Base-by-base conservation (phyloP, 345 rosid genomes). In the Acer saccharum region DNA sequence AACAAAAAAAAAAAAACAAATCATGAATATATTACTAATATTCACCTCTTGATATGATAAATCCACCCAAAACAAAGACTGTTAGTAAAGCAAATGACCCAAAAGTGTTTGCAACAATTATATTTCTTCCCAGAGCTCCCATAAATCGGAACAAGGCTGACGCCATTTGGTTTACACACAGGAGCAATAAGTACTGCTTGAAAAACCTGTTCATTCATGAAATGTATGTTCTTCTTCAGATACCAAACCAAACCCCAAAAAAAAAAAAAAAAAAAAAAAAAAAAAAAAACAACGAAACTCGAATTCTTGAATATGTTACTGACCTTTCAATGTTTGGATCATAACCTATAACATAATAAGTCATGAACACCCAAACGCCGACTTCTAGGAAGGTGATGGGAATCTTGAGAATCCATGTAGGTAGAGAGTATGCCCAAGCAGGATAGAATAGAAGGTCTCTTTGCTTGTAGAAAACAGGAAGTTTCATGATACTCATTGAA, bases 381-480 rank as follows among this genome's bases (percentile, higher is more conserved):
- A 90, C 89, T 73, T 92, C 97, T 0, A 90, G 46, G 21, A 89
- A 58, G 16, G 94, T 71, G 75, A 90, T 74, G 7, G 98, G 98
- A 74, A 93, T 89, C 83, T 92, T 95, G n/a, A 93, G 88, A 71
- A 95, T 83, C 90, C 94, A 91, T 60, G 92, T 76, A 20, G 98
- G 98, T 52, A 93, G 80, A 69, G 95, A 89, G 80, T 93, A 95
- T 44, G 98, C 92, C 98, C 98, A 95, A 17, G 97, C 29, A 69
- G 98, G 98, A 80, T 83, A 95, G 83, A 93, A 95, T 54, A 89
- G 89, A 70, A 89, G 81, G 83, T 95, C 94, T 76, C 95, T 87
- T 78, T 95, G 98, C 89, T 95, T 95, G 91, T 88, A 95, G 83
- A 95, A 95, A 82, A 95, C 92, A 3, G 95, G 95, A 73, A 93